Evolutionary conservation across 371 early-diverging fungal genomes (phyloP).

Genomic region (Rhizopus arrhizus): DNA sequence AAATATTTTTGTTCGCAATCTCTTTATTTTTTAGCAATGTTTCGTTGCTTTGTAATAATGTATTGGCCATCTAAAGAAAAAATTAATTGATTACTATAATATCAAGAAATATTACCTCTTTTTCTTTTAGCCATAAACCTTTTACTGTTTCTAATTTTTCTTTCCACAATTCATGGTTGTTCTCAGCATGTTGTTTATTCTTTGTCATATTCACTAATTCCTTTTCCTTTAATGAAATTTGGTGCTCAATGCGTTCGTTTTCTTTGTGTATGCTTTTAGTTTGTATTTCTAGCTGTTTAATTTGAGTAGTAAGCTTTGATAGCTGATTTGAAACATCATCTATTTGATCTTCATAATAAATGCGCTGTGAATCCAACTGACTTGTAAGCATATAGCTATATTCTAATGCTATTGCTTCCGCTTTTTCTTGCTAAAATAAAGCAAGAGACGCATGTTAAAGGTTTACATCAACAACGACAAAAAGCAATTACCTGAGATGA

Average conservation of each 20-base stretch:
- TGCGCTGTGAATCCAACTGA: conserved; percentile 86
- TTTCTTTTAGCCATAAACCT: conserved; percentile 28
- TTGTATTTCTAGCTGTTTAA: conserved; percentile 12
- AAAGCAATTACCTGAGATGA: conserved; percentile 7
- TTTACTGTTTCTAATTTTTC: conserved; percentile 23
- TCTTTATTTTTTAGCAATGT: conserved; percentile 20
- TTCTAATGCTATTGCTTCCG: conserved; percentile 79
- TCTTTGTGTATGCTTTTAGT: conserved; percentile 12
- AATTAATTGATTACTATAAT: not conserved
- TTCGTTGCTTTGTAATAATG: conserved; percentile 25
- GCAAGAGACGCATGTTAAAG: too few relatives aligned
- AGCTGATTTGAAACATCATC: conserved; percentile 50
- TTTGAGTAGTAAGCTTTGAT: conserved; percentile 33
- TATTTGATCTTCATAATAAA: conserved; percentile 82
- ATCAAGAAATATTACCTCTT: conserved; percentile 20
- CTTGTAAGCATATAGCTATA: conserved; percentile 79
- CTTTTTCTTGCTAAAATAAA: conserved; percentile 58
- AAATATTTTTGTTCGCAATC: conserved; percentile 27
- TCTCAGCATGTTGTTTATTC: conserved; percentile 27
- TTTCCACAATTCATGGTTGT: conserved; percentile 29
- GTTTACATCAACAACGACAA: conserved; percentile 2
- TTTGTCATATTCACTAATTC: conserved; percentile 1
- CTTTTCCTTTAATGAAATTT: conserved; percentile 6
- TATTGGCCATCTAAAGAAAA: conserved; percentile 20
- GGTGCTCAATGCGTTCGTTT: conserved; percentile 15